A percentile compares a stretch with the other conserved stretches of the same genome.
Conservation (phyloP, 1,284 basidiomycete species). For the Trametes hirsuta region DNA sequence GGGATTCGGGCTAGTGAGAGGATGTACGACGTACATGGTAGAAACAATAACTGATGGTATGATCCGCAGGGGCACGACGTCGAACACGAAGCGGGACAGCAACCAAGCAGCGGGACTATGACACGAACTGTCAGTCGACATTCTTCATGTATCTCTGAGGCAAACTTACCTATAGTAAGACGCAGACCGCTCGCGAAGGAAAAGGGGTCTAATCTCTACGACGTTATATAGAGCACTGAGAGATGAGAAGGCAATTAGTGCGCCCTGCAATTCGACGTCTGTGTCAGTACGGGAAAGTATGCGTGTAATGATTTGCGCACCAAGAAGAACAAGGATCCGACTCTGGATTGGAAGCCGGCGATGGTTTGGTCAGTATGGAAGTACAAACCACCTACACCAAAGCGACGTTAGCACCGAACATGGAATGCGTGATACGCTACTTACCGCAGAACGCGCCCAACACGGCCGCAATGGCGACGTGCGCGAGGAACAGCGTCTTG, state of each 20-base stretch:
- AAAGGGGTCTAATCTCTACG: constrained; percentile 79
- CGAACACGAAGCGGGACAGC: constrained; percentile 81
- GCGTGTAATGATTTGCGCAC: constrained; percentile 42
- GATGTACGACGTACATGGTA: constrained; percentile 60
- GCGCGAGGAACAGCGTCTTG: constrained; percentile 79
- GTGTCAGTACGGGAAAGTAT: not conserved
- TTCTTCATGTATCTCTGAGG: no score
- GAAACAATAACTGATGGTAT: constrained; percentile 84
- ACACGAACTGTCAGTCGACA: not conserved
- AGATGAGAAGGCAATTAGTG: constrained; percentile 85
- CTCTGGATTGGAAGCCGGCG: constrained; percentile 88
- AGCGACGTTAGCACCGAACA: not conserved
- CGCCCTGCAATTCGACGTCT: constrained; percentile 52
- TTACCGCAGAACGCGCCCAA: constrained; percentile 81
- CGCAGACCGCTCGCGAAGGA: constrained; percentile 84
- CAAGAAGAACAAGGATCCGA: constrained; percentile 91
- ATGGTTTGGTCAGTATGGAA: constrained; percentile 80
- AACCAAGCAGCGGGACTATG: constrained; percentile 84
- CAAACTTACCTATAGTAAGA: constrained; percentile 70
- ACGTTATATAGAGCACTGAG: constrained; percentile 88
- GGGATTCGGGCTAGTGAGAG: not conserved
- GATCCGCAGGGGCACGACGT: constrained; percentile 82
- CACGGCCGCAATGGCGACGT: constrained; percentile 67
- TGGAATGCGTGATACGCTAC: constrained; percentile 22
- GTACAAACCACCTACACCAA: constrained; percentile 72